These are phyloP conservation scores for Chaetomiaceae sp. DNA, from an alignment of 2,329 filamentous ascomycete genomes.

Conservation along the genomic window DNA sequence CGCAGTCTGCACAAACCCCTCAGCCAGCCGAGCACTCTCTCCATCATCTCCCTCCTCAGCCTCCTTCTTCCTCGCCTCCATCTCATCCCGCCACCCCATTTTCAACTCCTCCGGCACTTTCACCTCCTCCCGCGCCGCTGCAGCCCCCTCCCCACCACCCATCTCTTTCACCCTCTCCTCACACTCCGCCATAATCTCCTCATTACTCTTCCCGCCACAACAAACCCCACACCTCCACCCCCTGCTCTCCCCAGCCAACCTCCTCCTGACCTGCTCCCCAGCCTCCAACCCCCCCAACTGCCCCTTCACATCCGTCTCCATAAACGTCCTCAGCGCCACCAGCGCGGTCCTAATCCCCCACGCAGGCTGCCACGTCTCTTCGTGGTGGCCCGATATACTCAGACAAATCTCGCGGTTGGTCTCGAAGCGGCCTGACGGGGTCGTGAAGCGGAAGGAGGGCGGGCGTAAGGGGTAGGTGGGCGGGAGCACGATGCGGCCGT, in stretches of 20 bases:
- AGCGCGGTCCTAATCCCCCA: constrained; percentile 94
- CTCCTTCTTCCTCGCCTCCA: constrained; percentile 35
- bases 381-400: constrained; percentile 89
- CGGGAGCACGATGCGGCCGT: constrained; percentile 89
- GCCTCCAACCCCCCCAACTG: constrained; percentile 89
- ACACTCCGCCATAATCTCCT: constrained; percentile 68
- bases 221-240: constrained; percentile 68
- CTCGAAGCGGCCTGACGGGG: constrained; percentile 88
- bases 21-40: constrained; percentile 49
- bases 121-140: constrained; percentile 38
- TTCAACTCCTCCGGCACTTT: constrained; percentile 53
- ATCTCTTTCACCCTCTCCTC: constrained; percentile 50
- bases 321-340: constrained; percentile 75
- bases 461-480: constrained; percentile 86
- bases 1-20: constrained; percentile 54
- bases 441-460: constrained; percentile 92
- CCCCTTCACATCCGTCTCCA: constrained; percentile 84
- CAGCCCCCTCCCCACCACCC: constrained; percentile 12
- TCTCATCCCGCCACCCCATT: constrained; percentile 70
- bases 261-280: constrained; percentile 59
- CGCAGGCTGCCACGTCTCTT: constrained; percentile 97
- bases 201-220: constrained; percentile 64
- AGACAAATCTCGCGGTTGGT: constrained; percentile 96
- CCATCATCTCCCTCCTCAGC: constrained; percentile 17
- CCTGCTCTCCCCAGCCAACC: constrained; percentile 63